Percentiles rank a stretch among this genome's conserved stretches.
phyloP scores from a whole-genome alignment of 2,329 filamentous ascomycete genomes.

The Thermochaetoides dissita region DNA sequence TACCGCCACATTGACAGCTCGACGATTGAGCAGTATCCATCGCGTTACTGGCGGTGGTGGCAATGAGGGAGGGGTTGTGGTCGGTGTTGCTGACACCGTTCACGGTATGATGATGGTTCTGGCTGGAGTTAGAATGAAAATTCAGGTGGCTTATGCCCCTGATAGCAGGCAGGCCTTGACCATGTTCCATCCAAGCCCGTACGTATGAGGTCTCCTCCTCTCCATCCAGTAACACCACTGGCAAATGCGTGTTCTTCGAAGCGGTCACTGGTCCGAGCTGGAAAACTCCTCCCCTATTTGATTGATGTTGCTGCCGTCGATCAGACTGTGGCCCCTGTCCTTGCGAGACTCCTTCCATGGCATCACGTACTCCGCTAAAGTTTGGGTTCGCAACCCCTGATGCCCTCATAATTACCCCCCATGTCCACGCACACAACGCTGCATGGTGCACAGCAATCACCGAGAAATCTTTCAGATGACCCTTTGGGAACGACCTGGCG shows the following conservation, averaged over 20 bases:
- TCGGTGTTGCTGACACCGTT: too few species aligned
- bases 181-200: slow-evolving; percentile 42
- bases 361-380: too few species aligned
- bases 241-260: too few species aligned
- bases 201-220: slow-evolving; percentile 33
- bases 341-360: too few species aligned
- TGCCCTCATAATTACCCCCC: slow-evolving; percentile 43
- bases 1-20: slow-evolving; percentile 7
- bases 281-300: neutral
- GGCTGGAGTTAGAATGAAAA: too few species aligned
- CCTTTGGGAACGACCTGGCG: slow-evolving; percentile 38
- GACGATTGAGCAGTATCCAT: slow-evolving; percentile 18
- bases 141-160: too few species aligned
- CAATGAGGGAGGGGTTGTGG: too few species aligned
- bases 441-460: slow-evolving; percentile 58
- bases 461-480: slow-evolving; percentile 49
- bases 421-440: slow-evolving; percentile 54
- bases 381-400: too few species aligned
- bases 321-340: slow-evolving; percentile 17
- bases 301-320: slow-evolving; percentile 10
- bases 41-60: too few species aligned
- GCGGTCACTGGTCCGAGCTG: too few species aligned
- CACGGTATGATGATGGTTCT: too few species aligned
- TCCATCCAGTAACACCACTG: slow-evolving; percentile 41
- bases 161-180: slow-evolving; percentile 39